phyloP scores from a whole-genome alignment of 208 protist species.

The Wallacemonas sp. region DNA sequence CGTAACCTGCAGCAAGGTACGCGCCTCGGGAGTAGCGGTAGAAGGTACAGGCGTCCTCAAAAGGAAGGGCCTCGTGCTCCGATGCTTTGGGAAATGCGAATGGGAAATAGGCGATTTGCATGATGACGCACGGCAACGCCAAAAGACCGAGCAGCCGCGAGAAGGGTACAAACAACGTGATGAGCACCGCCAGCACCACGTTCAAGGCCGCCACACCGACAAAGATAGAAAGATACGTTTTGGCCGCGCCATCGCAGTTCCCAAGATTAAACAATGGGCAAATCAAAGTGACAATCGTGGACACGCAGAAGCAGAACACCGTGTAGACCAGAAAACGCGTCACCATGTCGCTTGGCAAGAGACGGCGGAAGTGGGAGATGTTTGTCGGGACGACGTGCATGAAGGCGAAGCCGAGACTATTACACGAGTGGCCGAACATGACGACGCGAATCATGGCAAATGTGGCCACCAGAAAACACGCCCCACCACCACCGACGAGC shows the following conservation, averaged over 20 bases:
- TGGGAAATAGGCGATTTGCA: conserved; percentile 47
- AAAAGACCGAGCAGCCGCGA: conserved; percentile 33
- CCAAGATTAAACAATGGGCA: conserved; percentile 40
- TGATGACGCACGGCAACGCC: conserved; percentile 25
- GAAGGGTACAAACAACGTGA: conserved; percentile 36
- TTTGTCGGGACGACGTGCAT: conserved; percentile 25
- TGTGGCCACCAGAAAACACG: conserved; percentile 51
- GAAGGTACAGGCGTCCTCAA: conserved; percentile 24
- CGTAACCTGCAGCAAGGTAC: conserved; percentile 35
- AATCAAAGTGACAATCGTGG: conserved; percentile 24
- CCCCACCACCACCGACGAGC: conserved; percentile 31
- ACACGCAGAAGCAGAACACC: conserved; percentile 16
- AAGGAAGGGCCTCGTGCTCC: neutral
- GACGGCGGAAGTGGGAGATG: neutral
- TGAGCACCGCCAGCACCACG: conserved; percentile 26
- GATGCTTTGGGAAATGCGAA: conserved; percentile 8
- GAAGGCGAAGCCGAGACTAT: conserved; percentile 66
- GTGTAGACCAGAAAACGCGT: conserved; percentile 25
- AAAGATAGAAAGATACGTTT: conserved; percentile 39
- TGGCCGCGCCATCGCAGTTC: conserved; percentile 20
- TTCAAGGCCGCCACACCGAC: conserved; percentile 24
- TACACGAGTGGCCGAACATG: conserved; percentile 68
- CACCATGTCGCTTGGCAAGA: conserved; percentile 24
- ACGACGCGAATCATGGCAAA: conserved; percentile 57
- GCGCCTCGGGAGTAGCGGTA: conserved; percentile 22